Evolutionary conservation across 371 early-diverging fungal genomes (phyloP), one percentile per base, ranked within the genome.

Genomic region (Apophysomyces ossiformis): DNA sequence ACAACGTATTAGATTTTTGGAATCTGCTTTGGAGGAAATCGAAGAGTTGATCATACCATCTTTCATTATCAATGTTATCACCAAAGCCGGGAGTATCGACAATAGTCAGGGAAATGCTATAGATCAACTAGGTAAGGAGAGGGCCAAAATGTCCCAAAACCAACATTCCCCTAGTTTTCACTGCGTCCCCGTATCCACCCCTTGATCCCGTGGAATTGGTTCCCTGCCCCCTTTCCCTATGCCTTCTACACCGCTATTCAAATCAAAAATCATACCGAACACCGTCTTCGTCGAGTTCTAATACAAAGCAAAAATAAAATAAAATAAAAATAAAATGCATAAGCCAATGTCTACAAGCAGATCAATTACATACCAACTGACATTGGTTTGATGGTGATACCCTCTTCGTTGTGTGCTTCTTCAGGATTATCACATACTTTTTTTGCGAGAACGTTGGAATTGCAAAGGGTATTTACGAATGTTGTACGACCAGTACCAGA

Each of bases 61-160:
- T 78, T 68, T 91, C 90, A 76, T 93, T 93, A 77, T 93, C 91
- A 66, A 92, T 90, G 72, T 89, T 91, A 81, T 97, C 96, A 65
- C 96, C 98, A 79, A 96, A 97, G 3, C 98, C 99, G 37, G 99
- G 98, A 15, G 98, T 97, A 77, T 99, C 98, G 39, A 98, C 92
- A 61, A 95, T 88, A 5, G 93, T 94, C 57, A 95, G 81, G 21
- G 90, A 85, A 61, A 87, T 85, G 64, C 81, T 75, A 63, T 38
- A 71, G 57, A 43, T 16, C 11, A 16, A 37, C 37, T 26, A 58
- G 37, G 62, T 44, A 58, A 58, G 57, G 63, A 64, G 58, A 38
- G 63, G 15, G 50, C 37, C 18, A 41, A 41, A 18, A 26, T 26
- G 37, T 41, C 32, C 32, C 38, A 60, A 13, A 60, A 60, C 44